These are phyloP conservation scores for Platanthera zijinensis DNA, from an alignment of 106 monocot species.

Conservation along the genomic window DNA sequence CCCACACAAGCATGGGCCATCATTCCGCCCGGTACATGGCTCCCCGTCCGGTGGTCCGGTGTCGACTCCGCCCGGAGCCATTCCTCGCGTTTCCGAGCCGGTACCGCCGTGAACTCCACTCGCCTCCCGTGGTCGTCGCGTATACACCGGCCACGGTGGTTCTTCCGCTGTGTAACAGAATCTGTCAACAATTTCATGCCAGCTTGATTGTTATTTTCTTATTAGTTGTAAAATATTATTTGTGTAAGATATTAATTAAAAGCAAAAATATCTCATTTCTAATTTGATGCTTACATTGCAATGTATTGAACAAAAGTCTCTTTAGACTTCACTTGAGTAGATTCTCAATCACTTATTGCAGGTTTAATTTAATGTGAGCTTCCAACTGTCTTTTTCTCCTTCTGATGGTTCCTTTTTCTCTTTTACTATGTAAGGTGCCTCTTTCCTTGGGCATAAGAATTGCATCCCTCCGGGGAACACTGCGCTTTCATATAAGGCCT, in stretches of 20 bases:
- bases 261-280: background rate
- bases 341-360: background rate
- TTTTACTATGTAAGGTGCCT: conserved; percentile 47
- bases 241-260: background rate
- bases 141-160: too few species aligned
- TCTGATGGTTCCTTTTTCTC: background rate
- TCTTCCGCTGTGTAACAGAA: too few species aligned
- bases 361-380: background rate
- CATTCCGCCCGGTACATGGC: too few species aligned
- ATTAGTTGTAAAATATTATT: background rate
- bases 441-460: conserved; percentile 62
- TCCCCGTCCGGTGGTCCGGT: too few species aligned
- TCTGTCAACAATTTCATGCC: background rate
- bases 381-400: background rate
- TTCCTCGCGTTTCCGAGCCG: too few species aligned
- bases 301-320: background rate
- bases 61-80: too few species aligned
- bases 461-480: conserved; percentile 63
- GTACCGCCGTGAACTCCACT: too few species aligned
- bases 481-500: conserved; percentile 68
- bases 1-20: too few species aligned
- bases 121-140: too few species aligned
- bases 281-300: background rate
- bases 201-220: background rate
- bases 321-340: background rate